Base-by-base conservation (phyloP, 176 grass and related monocot genomes). In the Tuctoria greenei region DNA sequence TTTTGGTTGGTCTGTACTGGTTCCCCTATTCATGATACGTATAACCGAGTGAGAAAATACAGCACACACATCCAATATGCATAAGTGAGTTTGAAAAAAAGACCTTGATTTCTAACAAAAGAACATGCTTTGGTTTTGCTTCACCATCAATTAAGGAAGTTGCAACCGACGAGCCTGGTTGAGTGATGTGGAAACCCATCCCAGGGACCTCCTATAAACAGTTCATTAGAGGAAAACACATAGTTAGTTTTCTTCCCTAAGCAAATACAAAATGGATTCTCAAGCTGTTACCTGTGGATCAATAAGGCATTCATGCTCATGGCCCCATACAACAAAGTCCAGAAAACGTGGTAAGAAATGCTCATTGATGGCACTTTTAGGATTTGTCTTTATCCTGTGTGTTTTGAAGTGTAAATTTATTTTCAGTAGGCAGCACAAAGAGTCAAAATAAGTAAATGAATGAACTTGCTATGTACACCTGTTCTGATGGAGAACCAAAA, bases 111-210 rank as follows among this genome's bases (percentile, higher is more conserved):
- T 99, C 91, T 75, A 95, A 81, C 57, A 99, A 69, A 80, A 95
- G 91, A 41, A 95, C 91, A 82, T 99, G 95, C 61, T 95, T 99
- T 77, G 91, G 87, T 80, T 99, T 99, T 80, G 95, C 89, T 88
- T 99, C 95, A 71, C 89, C 95, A 74, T 92, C 89, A 67, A 94
- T 98, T 80, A 99, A 51, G 80, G 91, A 99, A 31, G 91, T 99
- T 24, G 91, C 89, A 85, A 99, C 85, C 44, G 91, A 90, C 21
- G 95, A 95, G 12, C 95, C 95, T 79, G 89, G 95, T 50, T 99
- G 95, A 62, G 89, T 95, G 79, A 99, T 95, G 79, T 99, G 95
- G 81, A 95, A 99, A 68, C 95, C 87, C 91, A 99, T 99, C 35
- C 95, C 95, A 49, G 95, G 87, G 34, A 95, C 89, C 73, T 92